A percentile compares a stretch with the other conserved stretches of the same genome.
phyloP scores from a whole-genome alignment of 2,329 filamentous ascomycete genomes.

The Trichoderma breve region DNA sequence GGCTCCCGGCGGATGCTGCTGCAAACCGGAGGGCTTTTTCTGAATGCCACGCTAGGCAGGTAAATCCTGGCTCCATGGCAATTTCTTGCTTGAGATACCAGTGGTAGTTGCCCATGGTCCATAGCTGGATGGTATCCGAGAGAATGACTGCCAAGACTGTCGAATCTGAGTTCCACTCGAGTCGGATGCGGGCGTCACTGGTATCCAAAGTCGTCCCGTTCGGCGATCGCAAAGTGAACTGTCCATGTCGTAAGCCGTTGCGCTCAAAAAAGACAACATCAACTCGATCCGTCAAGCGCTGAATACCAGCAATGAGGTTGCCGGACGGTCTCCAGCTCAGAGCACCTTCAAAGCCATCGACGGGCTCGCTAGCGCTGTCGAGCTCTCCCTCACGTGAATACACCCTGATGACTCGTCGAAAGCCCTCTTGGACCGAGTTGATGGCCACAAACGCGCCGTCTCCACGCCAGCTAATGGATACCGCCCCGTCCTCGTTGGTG shows the following conservation, averaged over 20 bases:
- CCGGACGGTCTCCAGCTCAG: conserved; percentile 90
- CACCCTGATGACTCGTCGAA: conserved; percentile 78
- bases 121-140: conserved; percentile 76
- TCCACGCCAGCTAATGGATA: conserved; percentile 85
- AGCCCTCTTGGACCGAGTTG: conserved; percentile 68
- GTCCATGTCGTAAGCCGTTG: conserved; percentile 93
- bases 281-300: conserved; percentile 64
- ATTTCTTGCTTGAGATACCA: conserved; percentile 97
- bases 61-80: conserved; percentile 31
- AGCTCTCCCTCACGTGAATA: conserved; percentile 87
- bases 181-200: conserved; percentile 51
- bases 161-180: conserved; percentile 91
- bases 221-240: conserved; percentile 75
- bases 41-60: conserved; percentile 70
- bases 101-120: conserved; percentile 97
- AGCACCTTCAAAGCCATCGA: conserved; percentile 82
- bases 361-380: conserved; percentile 91
- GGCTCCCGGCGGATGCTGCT: conserved; percentile 47
- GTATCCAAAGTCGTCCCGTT: conserved; percentile 56
- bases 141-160: conserved; percentile 83
- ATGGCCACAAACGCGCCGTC: conserved; percentile 90
- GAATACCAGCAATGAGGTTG: conserved; percentile 85
- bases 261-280: conserved; percentile 95
- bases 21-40: conserved; percentile 75
- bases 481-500: conserved; percentile 66